Evolutionary conservation across 768 basidiomycete species (phyloP).

Genomic region (Macrolepiota albuminosa): DNA sequence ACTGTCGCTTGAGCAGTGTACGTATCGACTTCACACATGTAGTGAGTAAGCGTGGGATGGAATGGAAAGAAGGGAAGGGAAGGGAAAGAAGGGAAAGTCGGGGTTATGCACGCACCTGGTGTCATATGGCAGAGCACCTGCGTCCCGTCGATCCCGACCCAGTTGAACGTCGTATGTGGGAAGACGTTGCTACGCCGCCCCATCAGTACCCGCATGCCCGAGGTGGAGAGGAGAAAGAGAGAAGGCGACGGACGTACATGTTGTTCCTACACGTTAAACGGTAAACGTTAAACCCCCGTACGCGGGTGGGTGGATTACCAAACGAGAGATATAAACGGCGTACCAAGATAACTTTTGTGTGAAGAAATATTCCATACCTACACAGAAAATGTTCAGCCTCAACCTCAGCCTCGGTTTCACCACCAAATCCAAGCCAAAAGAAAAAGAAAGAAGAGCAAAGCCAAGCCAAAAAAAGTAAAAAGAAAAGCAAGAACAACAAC

Average conservation of each 20-base stretch:
- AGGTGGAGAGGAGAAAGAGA: too few relatives aligned
- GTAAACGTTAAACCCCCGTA: neutral
- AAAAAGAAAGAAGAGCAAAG: too few relatives aligned
- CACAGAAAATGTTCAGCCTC: constrained; percentile 2
- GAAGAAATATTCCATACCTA: constrained; percentile 93
- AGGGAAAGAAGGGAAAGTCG: too few relatives aligned
- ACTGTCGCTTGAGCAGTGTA: constrained; percentile 92
- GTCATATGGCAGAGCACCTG: constrained; percentile 98
- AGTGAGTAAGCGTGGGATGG: neutral
- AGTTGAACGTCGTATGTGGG: constrained; percentile 96
- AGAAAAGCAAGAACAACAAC: constrained; percentile 1
- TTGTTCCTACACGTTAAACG: constrained; percentile 55
- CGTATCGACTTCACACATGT: constrained; percentile 51
- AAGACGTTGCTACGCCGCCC: constrained; percentile 66
- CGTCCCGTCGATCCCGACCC: constrained; percentile 91
- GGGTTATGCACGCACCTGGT: constrained; percentile 43
- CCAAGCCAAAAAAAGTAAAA: neutral
- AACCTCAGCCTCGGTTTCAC: neutral
- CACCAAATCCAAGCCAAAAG: too few relatives aligned
- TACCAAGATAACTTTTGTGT: constrained; percentile 95
- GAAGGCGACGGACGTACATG: constrained; percentile 39
- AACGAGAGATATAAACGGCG: constrained; percentile 13
- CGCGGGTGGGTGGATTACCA: too few relatives aligned
- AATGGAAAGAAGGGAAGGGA: too few relatives aligned
- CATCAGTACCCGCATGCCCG: too few relatives aligned